phyloP scores from a whole-genome alignment of 2,329 filamentous ascomycete species.

The Colletotrichum sublineola region DNA sequence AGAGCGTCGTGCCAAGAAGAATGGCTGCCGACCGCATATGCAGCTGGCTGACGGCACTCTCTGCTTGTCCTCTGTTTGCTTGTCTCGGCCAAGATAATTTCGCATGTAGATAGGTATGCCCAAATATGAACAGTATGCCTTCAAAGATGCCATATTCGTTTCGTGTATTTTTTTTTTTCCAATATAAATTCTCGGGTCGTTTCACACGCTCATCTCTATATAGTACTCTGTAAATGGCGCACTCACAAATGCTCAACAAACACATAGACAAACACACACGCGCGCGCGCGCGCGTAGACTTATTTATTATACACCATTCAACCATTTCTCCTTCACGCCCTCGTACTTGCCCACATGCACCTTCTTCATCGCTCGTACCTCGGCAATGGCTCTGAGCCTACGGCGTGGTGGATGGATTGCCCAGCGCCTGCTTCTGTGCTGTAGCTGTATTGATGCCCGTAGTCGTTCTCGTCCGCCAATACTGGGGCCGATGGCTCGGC shows the following conservation, averaged over 20 bases:
- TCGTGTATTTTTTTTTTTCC: slow-evolving; percentile 26
- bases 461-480: slow-evolving; percentile 68
- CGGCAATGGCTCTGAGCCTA: slow-evolving; percentile 50
- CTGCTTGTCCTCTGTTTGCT: background rate
- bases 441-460: slow-evolving; percentile 52
- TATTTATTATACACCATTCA: slow-evolving; percentile 42
- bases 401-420: slow-evolving; percentile 25
- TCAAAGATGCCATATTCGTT: slow-evolving; percentile 16
- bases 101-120: background rate
- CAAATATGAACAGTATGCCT: background rate
- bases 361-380: slow-evolving; percentile 52
- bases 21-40: slow-evolving; percentile 22
- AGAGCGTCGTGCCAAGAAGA: slow-evolving; percentile 30
- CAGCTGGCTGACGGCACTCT: background rate
- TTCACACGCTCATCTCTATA: slow-evolving; percentile 35
- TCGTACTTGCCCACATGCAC: slow-evolving; percentile 1
- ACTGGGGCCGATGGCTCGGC: slow-evolving; percentile 69
- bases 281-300: slow-evolving; percentile 2
- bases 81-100: background rate
- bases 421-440: slow-evolving; percentile 30
- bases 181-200: slow-evolving; percentile 26
- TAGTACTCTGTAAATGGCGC: slow-evolving; percentile 38
- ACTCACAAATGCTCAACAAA: slow-evolving; percentile 34
- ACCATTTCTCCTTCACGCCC: slow-evolving; percentile 24
- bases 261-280: slow-evolving; percentile 14